Evolutionary conservation across 352 stramenopile genomes (phyloP).

Genomic region (Pythium sukuiense): DNA sequence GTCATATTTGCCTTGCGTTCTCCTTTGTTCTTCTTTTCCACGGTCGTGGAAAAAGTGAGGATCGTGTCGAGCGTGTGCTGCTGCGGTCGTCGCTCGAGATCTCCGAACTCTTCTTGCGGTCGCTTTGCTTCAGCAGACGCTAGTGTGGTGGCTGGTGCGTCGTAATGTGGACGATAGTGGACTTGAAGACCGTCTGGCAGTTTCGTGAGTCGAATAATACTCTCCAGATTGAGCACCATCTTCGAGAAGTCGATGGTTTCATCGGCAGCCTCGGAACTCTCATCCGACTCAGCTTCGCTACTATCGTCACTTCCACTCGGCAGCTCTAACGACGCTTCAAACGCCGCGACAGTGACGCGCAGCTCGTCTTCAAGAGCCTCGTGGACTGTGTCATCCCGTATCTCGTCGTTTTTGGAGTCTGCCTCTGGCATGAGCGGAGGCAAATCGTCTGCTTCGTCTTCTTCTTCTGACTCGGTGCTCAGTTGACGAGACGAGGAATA

Average conservation of each 20-base stretch:
- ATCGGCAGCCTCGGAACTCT: slow-evolving; percentile 41
- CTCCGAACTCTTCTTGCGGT: not conserved
- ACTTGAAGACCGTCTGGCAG: slow-evolving; percentile 79
- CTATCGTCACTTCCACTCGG: slow-evolving; percentile 30
- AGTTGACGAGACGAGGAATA: slow-evolving; percentile 26
- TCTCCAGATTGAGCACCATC: slow-evolving; percentile 75
- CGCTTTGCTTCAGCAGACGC: not conserved
- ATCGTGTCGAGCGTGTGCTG: slow-evolving; percentile 33
- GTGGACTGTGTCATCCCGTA: slow-evolving; percentile 12
- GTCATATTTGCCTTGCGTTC: slow-evolving; percentile 8
- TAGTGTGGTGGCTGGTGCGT: slow-evolving; percentile 35
- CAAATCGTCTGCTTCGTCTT: slow-evolving; percentile 8
- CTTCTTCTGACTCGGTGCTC: slow-evolving; percentile 7
- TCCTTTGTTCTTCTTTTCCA: slow-evolving; percentile 22
- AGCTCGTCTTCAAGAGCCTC: not conserved
- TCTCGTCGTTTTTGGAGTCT: slow-evolving; percentile 29
- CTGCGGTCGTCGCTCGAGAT: not conserved
- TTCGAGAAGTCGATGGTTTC: slow-evolving; percentile 44
- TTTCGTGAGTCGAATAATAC: slow-evolving; percentile 82
- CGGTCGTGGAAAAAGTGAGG: slow-evolving; percentile 60
- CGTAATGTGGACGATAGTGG: slow-evolving; percentile 78
- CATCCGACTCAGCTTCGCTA: slow-evolving; percentile 43
- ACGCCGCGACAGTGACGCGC: not conserved
- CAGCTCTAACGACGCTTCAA: slow-evolving; percentile 17
- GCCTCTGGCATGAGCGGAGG: slow-evolving; percentile 4